A percentile compares a stretch with the other conserved stretches of the same genome.
These are phyloP conservation scores for Nannizziopsis barbatae DNA, from an alignment of 2,329 filamentous ascomycete genomes.

Conservation along the genomic window DNA sequence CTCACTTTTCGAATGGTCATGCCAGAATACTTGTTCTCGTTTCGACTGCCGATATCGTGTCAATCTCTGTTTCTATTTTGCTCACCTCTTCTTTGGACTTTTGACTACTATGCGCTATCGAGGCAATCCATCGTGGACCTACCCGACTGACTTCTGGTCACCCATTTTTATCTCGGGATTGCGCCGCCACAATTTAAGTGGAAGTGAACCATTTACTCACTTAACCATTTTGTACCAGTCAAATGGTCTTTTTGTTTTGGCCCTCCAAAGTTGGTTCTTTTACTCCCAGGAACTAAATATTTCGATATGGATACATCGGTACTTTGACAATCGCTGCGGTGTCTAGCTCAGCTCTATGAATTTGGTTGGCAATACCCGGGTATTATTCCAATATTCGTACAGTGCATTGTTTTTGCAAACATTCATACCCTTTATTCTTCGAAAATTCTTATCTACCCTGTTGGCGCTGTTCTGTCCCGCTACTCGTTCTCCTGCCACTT, in stretches of 20 bases:
- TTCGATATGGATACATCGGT: too few species aligned
- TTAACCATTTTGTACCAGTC: not conserved
- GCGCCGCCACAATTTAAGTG: not conserved
- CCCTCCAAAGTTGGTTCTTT: not conserved
- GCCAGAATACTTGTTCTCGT: not conserved
- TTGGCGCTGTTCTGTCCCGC: not conserved
- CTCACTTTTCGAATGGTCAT: conserved; percentile 10
- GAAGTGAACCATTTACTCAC: not conserved
- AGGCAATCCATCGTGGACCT: not conserved
- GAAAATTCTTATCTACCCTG: not conserved
- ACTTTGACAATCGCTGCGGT: not conserved
- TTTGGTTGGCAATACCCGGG: not conserved
- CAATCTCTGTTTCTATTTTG: not conserved
- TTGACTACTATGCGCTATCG: not conserved
- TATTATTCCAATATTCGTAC: conserved; percentile 4
- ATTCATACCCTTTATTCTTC: conserved; percentile 5
- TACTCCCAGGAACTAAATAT: not conserved
- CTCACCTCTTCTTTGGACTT: not conserved
- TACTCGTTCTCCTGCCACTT: not conserved
- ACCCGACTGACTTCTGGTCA: not conserved
- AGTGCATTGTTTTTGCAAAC: conserved; percentile 2
- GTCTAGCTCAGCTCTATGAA: not conserved
- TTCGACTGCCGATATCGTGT: not conserved
- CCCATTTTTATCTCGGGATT: conserved; percentile 1
- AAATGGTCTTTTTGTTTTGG: not conserved